These are phyloP conservation scores for Bipolaris zeicola DNA, from an alignment of 2,329 filamentous ascomycete genomes.

Conservation along the genomic window DNA sequence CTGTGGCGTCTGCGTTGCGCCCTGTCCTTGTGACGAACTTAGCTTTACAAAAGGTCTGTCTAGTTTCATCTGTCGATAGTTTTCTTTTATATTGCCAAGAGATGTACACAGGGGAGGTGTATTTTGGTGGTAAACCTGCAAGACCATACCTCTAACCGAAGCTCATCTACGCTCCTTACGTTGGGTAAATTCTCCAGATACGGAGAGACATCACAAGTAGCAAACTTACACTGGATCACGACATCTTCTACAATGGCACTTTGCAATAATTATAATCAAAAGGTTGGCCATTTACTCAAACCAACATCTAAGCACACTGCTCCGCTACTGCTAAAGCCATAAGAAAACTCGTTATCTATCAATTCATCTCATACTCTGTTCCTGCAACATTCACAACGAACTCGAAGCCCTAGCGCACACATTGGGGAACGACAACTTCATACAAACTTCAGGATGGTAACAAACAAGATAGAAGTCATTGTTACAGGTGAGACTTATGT, in stretches of 20 bases:
- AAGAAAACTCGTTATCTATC: background rate
- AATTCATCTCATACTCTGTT: background rate
- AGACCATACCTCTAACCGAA: background rate
- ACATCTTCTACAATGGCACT: background rate
- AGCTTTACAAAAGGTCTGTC: no score
- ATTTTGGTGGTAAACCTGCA: background rate
- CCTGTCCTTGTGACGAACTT: no score
- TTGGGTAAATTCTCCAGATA: background rate
- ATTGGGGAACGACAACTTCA: background rate
- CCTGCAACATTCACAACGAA: background rate
- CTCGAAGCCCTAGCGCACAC: background rate
- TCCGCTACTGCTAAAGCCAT: background rate
- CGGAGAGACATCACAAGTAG: background rate
- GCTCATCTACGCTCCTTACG: background rate
- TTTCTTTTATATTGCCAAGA: background rate
- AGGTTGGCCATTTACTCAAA: background rate
- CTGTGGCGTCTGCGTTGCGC: no score
- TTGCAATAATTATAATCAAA: background rate
- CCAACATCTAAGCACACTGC: background rate
- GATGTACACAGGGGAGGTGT: background rate
- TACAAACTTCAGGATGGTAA: background rate
- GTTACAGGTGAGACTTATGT: background rate
- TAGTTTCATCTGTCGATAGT: no score
- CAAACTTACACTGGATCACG: background rate
- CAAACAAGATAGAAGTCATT: background rate